Conservation (phyloP, 2,329 filamentous ascomycete genomes). For the Alternaria ventricosa region DNA sequence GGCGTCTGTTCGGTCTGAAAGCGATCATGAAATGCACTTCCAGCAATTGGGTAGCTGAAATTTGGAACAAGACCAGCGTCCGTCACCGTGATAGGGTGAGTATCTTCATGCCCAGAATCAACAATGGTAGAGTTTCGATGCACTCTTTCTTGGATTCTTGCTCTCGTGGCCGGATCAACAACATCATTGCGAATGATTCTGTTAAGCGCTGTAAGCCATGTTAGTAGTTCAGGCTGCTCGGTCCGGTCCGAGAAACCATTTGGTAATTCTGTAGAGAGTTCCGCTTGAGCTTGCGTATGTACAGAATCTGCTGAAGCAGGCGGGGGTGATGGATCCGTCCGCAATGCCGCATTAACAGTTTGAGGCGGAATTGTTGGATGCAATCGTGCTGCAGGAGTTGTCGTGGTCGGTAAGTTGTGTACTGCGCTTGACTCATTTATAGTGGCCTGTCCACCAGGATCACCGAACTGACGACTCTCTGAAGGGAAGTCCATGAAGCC, state of each 20-base stretch:
- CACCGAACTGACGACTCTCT: background rate
- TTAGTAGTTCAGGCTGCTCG: background rate
- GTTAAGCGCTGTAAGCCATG: conserved; percentile 20
- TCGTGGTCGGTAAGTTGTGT: background rate
- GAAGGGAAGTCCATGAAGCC: conserved; percentile 10
- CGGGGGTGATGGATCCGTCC: background rate
- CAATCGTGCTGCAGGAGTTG: background rate
- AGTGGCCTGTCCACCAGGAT: background rate
- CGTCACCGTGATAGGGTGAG: background rate
- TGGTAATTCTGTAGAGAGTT: background rate
- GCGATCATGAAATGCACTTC: conserved; percentile 20
- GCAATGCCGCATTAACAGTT: background rate
- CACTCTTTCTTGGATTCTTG: conserved; percentile 7
- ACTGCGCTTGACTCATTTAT: background rate
- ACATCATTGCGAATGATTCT: conserved; percentile 7
- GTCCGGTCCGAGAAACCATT: background rate
- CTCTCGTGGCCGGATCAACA: conserved; percentile 6
- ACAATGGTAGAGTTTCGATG: background rate
- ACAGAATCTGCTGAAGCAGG: background rate
- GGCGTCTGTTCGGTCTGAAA: background rate
- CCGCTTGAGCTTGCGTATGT: background rate
- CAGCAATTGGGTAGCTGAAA: conserved; percentile 27
- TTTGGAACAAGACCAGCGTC: conserved; percentile 29
- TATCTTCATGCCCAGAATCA: background rate
- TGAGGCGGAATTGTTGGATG: background rate